A percentile compares a stretch with the other conserved stretches of the same genome.
Conservation (phyloP, 2,329 filamentous ascomycete genomes). For the Fusarium sulawesiense region DNA sequence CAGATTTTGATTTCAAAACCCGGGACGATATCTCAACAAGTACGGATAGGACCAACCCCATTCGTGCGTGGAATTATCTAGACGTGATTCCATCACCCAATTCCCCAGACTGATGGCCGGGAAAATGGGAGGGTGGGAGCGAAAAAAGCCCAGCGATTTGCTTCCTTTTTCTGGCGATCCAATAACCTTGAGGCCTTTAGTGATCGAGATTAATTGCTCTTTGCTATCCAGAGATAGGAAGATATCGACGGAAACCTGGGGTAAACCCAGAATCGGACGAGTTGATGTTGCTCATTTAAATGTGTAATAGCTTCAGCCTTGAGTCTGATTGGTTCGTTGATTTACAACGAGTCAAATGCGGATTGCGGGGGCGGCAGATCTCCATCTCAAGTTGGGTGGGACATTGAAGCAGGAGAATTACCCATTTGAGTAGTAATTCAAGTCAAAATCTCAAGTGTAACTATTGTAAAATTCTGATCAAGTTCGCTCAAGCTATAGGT, state of each 20-base stretch:
- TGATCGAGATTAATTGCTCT: slow-evolving; percentile 38
- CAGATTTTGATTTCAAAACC: slow-evolving; percentile 38
- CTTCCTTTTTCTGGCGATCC: slow-evolving; percentile 34
- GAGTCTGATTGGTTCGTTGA: slow-evolving; percentile 23
- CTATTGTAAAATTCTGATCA: neutral
- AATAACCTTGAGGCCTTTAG: slow-evolving; percentile 43
- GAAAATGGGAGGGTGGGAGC: slow-evolving; percentile 27
- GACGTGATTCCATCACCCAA: slow-evolving; percentile 44
- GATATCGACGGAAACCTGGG: slow-evolving; percentile 46
- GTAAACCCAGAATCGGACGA: slow-evolving; percentile 27
- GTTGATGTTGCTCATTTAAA: slow-evolving; percentile 45
- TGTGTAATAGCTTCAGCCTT: slow-evolving; percentile 29
- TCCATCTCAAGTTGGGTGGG: slow-evolving; percentile 24
- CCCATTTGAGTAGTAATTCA: neutral
- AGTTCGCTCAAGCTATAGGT: neutral
- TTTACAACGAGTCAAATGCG: slow-evolving; percentile 19
- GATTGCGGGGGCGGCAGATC: slow-evolving; percentile 47
- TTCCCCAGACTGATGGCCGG: slow-evolving; percentile 21
- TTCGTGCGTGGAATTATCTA: slow-evolving; percentile 37
- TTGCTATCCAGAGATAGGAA: slow-evolving; percentile 34
- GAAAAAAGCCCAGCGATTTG: slow-evolving; percentile 17
- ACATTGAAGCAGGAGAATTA: slow-evolving; percentile 16
- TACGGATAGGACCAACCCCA: slow-evolving; percentile 23
- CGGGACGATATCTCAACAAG: slow-evolving; percentile 25
- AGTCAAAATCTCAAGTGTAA: neutral